Base-by-base conservation (phyloP, 2,329 filamentous ascomycete genomes). In the Paracoccidioides brasiliensis region DNA sequence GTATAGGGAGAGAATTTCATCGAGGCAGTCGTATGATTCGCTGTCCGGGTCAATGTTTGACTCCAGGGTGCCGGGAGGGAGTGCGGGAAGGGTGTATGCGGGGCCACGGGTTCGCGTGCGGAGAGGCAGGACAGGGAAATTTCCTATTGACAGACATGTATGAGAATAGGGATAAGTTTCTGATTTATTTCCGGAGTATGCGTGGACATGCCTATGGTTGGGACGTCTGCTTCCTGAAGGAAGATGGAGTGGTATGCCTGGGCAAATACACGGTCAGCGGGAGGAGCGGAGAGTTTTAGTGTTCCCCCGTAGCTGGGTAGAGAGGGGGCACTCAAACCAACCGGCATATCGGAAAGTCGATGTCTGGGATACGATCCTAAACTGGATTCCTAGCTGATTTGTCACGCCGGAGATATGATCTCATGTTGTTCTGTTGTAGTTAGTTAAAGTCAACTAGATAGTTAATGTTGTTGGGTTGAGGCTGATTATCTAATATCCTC, bases 161-260 rank as follows among this genome's bases (percentile, higher is more conserved):
- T 54, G 54, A 15, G 53, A 52, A 32, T n/a, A 40, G 12, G 8
- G 4, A n/a, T 7, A 12, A 15, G 22, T 22, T 22, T 40, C 22
- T 15, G 7, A 22, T 14, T 4, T 51, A 43, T 35, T 30, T 12
- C 37, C 40, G 50, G 1, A n/a, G 28, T 51, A 42, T 33, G 30
- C 38, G 55, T 52, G 40, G 14, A 51, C 15, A 57, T 77, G 81
- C 79, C 81, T 69, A 84, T 83, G 64, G 82, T 68, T 66, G 81
- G 80, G 62, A 84, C 80, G 67, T 82, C 81, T 61, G 85, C 78
- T 80, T 89, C 81, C 82, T 91, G 76, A 72, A 84, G 82, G 83
- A 96, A 96, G 80, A 95, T 87, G 72, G 88, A 95, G 80, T 97
- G 94, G 80, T 96, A 97, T 75, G 91, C 91, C 89, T 95, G 64